These are phyloP conservation scores for Coemansia aciculifera DNA, from an alignment of 192 early-diverging fungal species.

Conservation along the genomic window DNA sequence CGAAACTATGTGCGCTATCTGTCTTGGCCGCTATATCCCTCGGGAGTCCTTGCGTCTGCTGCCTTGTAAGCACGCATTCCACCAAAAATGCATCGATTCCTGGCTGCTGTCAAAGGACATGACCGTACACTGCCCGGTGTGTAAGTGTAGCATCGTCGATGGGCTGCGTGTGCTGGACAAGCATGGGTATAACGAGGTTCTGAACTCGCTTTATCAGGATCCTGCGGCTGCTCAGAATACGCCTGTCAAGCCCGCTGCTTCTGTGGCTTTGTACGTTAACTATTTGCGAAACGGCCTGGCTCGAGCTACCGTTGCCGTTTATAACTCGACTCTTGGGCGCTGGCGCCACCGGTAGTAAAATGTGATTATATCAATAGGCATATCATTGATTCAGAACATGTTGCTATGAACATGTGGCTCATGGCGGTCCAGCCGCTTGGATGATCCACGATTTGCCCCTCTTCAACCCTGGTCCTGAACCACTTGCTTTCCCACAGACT, in stretches of 20 bases:
- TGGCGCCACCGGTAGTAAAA: not conserved
- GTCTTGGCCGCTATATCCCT: conserved; percentile 66
- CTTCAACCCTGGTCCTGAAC: not conserved
- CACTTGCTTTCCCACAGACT: not conserved
- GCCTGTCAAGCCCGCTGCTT: not conserved
- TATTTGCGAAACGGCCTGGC: not conserved
- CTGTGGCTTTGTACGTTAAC: not conserved
- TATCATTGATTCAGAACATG: not conserved
- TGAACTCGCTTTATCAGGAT: conserved; percentile 13
- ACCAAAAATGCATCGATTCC: conserved; percentile 72
- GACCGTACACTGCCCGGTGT: conserved; percentile 74
- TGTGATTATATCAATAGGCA: no score
- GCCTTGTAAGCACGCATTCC: conserved; percentile 78
- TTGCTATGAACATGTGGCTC: no score
- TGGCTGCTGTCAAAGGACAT: conserved; percentile 72
- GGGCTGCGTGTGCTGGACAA: conserved; percentile 32
- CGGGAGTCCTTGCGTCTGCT: conserved; percentile 67
- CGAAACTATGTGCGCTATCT: conserved; percentile 75
- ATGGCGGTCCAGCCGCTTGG: not conserved
- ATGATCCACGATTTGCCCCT: not conserved
- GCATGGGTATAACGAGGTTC: conserved; percentile 36
- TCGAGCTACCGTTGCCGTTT: not conserved
- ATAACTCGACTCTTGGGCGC: conserved; percentile 10
- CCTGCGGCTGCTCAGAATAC: not conserved
- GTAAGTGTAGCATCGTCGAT: conserved; percentile 59